A percentile compares a stretch with the other conserved stretches of the same genome.
These are phyloP conservation scores for Polygonum maritimum DNA, from an alignment of 148 eudicot species.

Conservation along the genomic window DNA sequence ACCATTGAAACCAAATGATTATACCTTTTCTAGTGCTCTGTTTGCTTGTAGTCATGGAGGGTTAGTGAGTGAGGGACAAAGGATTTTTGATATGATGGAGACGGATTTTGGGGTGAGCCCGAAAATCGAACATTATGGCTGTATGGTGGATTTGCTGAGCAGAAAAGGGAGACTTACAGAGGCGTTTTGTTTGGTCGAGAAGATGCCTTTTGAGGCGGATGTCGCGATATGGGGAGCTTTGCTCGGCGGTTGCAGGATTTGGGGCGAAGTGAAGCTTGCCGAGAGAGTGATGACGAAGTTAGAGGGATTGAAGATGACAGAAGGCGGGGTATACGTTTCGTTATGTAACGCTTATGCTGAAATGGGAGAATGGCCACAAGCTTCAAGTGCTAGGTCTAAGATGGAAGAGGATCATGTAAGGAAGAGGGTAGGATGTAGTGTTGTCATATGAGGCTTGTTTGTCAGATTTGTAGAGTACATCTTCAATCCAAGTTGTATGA, in stretches of 20 bases:
- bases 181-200: slow-evolving; percentile 12
- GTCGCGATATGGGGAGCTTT: slow-evolving; percentile 33
- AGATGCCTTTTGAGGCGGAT: slow-evolving; percentile 31
- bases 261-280: slow-evolving; percentile 21
- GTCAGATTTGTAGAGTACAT: too few relatives aligned
- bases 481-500: too few relatives aligned
- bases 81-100: slow-evolving; percentile 21
- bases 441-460: neutral
- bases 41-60: slow-evolving; percentile 38
- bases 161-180: slow-evolving; percentile 24
- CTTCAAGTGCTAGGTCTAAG: slow-evolving; percentile 16
- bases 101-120: slow-evolving; percentile 13
- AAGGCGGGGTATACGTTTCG: slow-evolving; percentile 10
- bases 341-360: slow-evolving; percentile 16
- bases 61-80: slow-evolving; percentile 22
- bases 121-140: slow-evolving; percentile 26
- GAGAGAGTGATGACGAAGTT: slow-evolving; percentile 18
- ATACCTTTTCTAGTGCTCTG: slow-evolving; percentile 17
- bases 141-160: slow-evolving; percentile 26
- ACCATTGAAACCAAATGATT: slow-evolving; percentile 22
- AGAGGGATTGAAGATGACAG: too few relatives aligned
- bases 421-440: slow-evolving; percentile 29
- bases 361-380: slow-evolving; percentile 24
- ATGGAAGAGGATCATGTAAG: slow-evolving; percentile 23
- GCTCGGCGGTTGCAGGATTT: slow-evolving; percentile 23